Evolutionary conservation across 2,329 filamentous ascomycete genomes (phyloP).

Genomic region (Phyllachora maydis): DNA sequence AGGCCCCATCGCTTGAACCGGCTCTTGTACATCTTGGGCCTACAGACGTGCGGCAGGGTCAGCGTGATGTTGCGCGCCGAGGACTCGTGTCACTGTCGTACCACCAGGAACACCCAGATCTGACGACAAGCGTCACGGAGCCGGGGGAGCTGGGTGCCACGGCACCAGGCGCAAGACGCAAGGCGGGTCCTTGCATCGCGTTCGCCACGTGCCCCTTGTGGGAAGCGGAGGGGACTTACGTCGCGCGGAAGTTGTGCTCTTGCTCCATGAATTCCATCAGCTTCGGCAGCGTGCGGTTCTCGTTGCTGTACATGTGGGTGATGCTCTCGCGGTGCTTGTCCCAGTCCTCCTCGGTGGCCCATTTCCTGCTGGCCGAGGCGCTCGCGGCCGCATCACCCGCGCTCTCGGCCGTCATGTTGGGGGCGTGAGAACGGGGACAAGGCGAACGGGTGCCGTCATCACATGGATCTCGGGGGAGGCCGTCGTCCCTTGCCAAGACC

Average conservation of each 20-base stretch:
- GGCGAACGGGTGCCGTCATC: no score
- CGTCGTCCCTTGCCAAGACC: no score
- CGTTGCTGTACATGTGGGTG: conserved; percentile 2
- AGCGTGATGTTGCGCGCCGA: background rate
- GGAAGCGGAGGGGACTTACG: conserved; percentile 1
- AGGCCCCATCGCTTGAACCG: conserved; percentile 2
- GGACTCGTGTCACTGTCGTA: background rate
- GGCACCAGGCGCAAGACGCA: no score
- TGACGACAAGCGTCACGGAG: background rate
- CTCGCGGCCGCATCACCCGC: no score
- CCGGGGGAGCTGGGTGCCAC: no score
- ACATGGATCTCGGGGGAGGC: no score
- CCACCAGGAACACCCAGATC: background rate
- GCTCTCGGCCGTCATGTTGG: no score
- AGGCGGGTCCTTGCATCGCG: no score
- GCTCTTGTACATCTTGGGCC: conserved; percentile 3
- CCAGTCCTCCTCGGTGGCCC: conserved; percentile 3
- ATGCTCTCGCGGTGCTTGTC: conserved; percentile 2
- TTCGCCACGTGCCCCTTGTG: background rate
- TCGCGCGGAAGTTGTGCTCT: conserved; percentile 2
- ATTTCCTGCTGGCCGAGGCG: no score
- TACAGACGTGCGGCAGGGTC: background rate
- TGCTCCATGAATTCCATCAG: conserved; percentile 2
- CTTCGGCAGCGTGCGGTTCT: conserved; percentile 2
- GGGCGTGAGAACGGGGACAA: no score